A percentile compares a stretch with the other conserved stretches of the same genome.
Evolutionary conservation across 352 stramenopile genomes (phyloP).

Genomic region (Globisporangium iwayamae): DNA sequence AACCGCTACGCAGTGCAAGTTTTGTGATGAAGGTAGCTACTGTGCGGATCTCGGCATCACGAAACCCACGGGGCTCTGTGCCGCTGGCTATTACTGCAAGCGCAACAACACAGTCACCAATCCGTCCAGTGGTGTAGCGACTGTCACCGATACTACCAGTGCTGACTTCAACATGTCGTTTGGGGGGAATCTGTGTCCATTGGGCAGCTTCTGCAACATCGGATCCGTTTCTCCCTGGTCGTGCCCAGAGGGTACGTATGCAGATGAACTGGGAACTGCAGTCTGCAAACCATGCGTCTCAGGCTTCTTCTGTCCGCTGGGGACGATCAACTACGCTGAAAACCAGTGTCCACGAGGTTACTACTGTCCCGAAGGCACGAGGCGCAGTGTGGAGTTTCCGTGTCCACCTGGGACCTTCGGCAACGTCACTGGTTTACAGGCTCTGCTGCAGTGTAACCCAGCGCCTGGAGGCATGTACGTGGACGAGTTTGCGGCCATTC

Average conservation of each 20-base stretch:
- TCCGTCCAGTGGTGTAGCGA: conserved; percentile 30
- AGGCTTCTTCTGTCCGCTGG: conserved; percentile 49
- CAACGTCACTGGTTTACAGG: conserved; percentile 42
- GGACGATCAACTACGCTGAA: conserved; percentile 32
- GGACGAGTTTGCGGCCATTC: conserved; percentile 38
- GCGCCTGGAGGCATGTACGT: conserved; percentile 69
- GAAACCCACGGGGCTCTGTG: conserved; percentile 34
- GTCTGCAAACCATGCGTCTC: conserved; percentile 33
- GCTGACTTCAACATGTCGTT: conserved; percentile 11
- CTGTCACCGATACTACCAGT: conserved; percentile 2
- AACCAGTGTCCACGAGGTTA: conserved; percentile 72
- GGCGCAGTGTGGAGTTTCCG: conserved; percentile 43
- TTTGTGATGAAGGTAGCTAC: conserved; percentile 54
- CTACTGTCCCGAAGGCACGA: conserved; percentile 77
- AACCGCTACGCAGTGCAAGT: conserved; percentile 42
- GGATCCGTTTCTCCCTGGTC: conserved; percentile 29
- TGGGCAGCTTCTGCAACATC: conserved; percentile 45
- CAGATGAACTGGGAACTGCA: conserved; percentile 22
- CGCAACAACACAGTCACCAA: conserved; percentile 39
- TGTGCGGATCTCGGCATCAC: conserved; percentile 34
- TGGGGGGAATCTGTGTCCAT: conserved; percentile 41
- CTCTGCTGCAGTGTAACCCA: conserved; percentile 49
- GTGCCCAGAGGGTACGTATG: conserved; percentile 44
- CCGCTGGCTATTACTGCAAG: conserved; percentile 46
- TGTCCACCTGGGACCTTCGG: conserved; percentile 82